phyloP scores from a whole-genome alignment of 2,329 filamentous ascomycete genomes.

The Penicillium sp. region DNA sequence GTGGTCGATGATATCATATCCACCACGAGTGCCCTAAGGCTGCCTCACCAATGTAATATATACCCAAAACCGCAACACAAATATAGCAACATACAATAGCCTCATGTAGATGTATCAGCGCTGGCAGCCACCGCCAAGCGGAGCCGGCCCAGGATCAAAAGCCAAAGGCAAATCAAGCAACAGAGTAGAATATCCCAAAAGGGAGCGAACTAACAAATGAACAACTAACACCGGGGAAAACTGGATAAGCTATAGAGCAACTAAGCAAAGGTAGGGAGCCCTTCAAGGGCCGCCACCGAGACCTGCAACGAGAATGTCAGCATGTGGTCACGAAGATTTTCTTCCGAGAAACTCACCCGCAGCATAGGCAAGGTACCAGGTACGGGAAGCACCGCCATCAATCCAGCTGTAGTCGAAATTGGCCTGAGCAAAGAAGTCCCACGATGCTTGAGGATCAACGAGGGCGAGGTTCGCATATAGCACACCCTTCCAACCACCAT shows the following conservation, averaged over 20 bases:
- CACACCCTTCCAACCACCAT: slow-evolving; percentile 83
- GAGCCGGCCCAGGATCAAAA: background rate
- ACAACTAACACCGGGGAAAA: background rate
- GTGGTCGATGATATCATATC: background rate
- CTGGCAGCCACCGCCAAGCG: background rate
- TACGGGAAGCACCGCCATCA: slow-evolving; percentile 77
- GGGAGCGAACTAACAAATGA: background rate
- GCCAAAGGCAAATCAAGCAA: background rate
- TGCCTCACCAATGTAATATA: background rate
- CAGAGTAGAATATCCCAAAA: background rate
- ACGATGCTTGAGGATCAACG: slow-evolving; percentile 69
- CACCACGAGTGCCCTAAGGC: background rate
- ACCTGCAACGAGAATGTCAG: background rate
- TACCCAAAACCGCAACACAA: background rate
- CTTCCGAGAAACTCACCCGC: slow-evolving; percentile 45
- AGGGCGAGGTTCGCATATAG: slow-evolving; percentile 81
- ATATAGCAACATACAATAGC: background rate
- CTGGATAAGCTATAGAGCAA: background rate
- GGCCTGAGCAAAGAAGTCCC: slow-evolving; percentile 69
- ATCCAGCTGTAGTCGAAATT: slow-evolving; percentile 67
- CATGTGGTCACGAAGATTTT: too few species aligned
- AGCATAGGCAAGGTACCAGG: slow-evolving; percentile 81
- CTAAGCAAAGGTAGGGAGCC: background rate
- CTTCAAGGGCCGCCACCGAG: slow-evolving; percentile 4
- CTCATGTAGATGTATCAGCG: background rate